Conservation (phyloP, 2,329 filamentous ascomycete species). For the Pezicula radicicola region DNA sequence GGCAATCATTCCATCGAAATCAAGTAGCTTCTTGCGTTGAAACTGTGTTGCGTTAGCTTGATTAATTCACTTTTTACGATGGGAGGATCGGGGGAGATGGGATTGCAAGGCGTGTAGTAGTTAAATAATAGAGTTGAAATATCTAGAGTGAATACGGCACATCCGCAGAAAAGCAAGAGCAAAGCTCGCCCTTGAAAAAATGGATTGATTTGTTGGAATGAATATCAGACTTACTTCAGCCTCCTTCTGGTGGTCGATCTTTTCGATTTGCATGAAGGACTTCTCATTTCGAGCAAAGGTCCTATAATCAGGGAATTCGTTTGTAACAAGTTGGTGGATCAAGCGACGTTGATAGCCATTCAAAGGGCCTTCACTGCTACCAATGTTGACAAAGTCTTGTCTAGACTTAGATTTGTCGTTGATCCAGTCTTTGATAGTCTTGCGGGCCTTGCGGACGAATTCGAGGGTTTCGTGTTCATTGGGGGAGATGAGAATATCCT, state of each 20-base stretch:
- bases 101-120: not conserved
- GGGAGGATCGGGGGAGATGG: not conserved
- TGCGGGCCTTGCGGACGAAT: slow-evolving; percentile 21
- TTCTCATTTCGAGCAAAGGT: slow-evolving; percentile 20
- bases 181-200: not conserved
- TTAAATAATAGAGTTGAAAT: not conserved
- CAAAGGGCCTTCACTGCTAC: slow-evolving; percentile 34
- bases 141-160: not conserved
- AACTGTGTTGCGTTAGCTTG: slow-evolving; percentile 5
- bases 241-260: slow-evolving; percentile 19
- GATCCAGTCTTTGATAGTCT: slow-evolving; percentile 22
- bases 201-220: not conserved
- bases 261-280: slow-evolving; percentile 28
- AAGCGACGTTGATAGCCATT: slow-evolving; percentile 62
- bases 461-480: slow-evolving; percentile 17
- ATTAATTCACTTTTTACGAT: not conserved
- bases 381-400: slow-evolving; percentile 42
- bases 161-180: not conserved
- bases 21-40: slow-evolving; percentile 9
- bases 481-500: slow-evolving; percentile 18
- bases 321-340: slow-evolving; percentile 63
- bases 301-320: slow-evolving; percentile 46
- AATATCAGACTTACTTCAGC: slow-evolving; percentile 15
- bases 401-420: slow-evolving; percentile 15
- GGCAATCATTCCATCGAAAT: slow-evolving; percentile 14